Percentiles rank a stretch among this genome's conserved stretches.
Evolutionary conservation across 2,329 filamentous ascomycete species (phyloP).

Genomic region (Fusarium algeriense): DNA sequence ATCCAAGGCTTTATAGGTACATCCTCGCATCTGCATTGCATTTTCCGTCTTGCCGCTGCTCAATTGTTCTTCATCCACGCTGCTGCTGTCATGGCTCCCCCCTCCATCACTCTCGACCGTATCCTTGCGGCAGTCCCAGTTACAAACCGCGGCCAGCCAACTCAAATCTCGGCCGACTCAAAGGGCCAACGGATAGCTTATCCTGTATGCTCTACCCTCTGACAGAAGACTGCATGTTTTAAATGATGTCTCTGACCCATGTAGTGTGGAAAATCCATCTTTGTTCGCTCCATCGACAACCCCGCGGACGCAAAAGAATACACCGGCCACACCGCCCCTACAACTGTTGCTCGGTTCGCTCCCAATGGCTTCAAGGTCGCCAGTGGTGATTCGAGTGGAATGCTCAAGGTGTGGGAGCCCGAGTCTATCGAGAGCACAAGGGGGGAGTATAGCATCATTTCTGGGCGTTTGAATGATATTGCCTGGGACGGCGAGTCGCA

Average conservation of each 20-base stretch:
- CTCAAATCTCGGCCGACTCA: conserved; percentile 85
- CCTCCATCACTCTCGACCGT: conserved; percentile 69
- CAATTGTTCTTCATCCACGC: neutral
- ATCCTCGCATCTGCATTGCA: conserved; percentile 17
- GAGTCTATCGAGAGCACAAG: conserved; percentile 87
- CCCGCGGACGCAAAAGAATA: conserved; percentile 89
- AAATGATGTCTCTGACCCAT: conserved; percentile 24
- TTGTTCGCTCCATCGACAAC: conserved; percentile 93
- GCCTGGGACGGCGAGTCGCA: conserved; percentile 98
- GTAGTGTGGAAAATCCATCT: conserved; percentile 95
- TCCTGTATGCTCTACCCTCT: conserved; percentile 70
- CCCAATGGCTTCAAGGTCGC: conserved; percentile 96
- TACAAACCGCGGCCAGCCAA: conserved; percentile 87
- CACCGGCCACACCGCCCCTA: conserved; percentile 87
- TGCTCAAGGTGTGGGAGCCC: conserved; percentile 92
- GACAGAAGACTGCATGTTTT: neutral
- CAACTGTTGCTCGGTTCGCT: conserved; percentile 92
- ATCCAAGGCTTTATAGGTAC: conserved; percentile 2
- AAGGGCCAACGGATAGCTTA: conserved; percentile 95
- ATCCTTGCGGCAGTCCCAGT: conserved; percentile 89
- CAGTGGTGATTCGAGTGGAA: conserved; percentile 86
- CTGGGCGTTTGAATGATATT: conserved; percentile 93
- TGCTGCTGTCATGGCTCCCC: conserved; percentile 50
- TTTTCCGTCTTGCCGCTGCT: neutral
- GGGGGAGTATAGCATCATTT: conserved; percentile 94